These are phyloP conservation scores for Xylariaceae sp. DNA, from an alignment of 2,329 filamentous ascomycete genomes.

Conservation along the genomic window DNA sequence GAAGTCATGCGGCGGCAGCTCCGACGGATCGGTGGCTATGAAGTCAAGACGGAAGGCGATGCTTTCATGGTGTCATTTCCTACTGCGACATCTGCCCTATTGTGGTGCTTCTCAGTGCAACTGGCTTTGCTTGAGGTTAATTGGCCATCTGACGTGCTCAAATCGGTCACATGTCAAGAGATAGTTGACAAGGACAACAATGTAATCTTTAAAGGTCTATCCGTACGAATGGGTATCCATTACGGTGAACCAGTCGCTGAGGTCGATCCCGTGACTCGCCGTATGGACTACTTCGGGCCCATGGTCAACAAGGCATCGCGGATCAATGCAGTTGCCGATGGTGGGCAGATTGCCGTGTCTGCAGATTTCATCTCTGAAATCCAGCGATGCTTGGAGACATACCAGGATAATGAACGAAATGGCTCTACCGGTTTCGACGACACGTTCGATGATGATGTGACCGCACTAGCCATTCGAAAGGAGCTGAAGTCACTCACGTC, in stretches of 20 bases:
- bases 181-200: slow-evolving; percentile 80
- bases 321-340: slow-evolving; percentile 91
- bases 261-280: slow-evolving; percentile 89
- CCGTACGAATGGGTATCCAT: slow-evolving; percentile 96
- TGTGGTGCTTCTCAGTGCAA: slow-evolving; percentile 97
- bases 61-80: slow-evolving; percentile 99
- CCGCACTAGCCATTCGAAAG: slow-evolving; percentile 75
- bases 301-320: slow-evolving; percentile 98
- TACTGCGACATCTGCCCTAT: slow-evolving; percentile 86
- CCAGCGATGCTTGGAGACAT: slow-evolving; percentile 83
- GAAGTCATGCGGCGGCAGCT: slow-evolving; percentile 93
- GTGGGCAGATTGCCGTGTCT: slow-evolving; percentile 94
- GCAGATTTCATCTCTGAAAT: slow-evolving; percentile 97
- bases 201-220: slow-evolving; percentile 89
- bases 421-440: slow-evolving; percentile 70
- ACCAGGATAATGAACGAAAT: slow-evolving; percentile 77
- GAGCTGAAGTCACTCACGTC: slow-evolving; percentile 84
- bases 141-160: slow-evolving; percentile 92
- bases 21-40: slow-evolving; percentile 90
- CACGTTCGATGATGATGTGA: slow-evolving; percentile 69
- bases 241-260: slow-evolving; percentile 94
- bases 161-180: slow-evolving; percentile 79
- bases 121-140: slow-evolving; percentile 80
- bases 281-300: slow-evolving; percentile 99
- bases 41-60: slow-evolving; percentile 99